Base-by-base conservation (phyloP, 768 basidiomycete species). In the Tricholoma flavovirens region DNA sequence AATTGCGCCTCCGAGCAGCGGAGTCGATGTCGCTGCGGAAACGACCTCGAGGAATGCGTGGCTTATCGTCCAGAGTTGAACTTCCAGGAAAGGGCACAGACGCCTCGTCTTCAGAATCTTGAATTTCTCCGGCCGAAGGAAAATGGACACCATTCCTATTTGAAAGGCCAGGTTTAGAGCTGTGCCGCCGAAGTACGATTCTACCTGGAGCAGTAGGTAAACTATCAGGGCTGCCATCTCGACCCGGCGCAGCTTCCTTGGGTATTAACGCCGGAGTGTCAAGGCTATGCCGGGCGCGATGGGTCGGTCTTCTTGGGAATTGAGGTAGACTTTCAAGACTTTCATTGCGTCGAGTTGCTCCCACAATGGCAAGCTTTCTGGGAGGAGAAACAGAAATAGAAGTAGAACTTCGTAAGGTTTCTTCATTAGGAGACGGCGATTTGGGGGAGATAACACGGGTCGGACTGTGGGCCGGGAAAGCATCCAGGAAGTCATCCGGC, bases 401-500 rank as follows among this genome's bases (percentile, higher is more conserved):
- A 60, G 65, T 64, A 29, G 56, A 57, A 48, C 40, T 60, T 45
- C 66, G 66, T 35, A 58, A 59, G 49, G 53, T 40, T 58, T 66
- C 64, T 54, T 53, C 35, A 61, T 64, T 64, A 53, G 67, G 60
- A 55, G 62, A 57, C 52, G 64, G 53, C 42, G 73, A 67, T 55
- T 70, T 69, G 49, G 66, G 55, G 56, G 67, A 38, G 66, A 66
- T 55, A 56, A 68, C 51, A 56, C 61, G 69, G 68, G 66, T 54
- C 49, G 62, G 69, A 59, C 56, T 67, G 48, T 62, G 72, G 56
- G 69, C 56, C 53, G 76, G 75, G 58, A 87, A 80, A 26, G 75
- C 82, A 60, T 83, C 82, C 54, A 90, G 66, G 66, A 90, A 88
- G 68, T 90, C 88, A 69, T 90, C 87, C 0, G 90, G 87, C 87